phyloP scores from a whole-genome alignment of 108 stramenopile genomes.

The Conticribra guillardii region DNA sequence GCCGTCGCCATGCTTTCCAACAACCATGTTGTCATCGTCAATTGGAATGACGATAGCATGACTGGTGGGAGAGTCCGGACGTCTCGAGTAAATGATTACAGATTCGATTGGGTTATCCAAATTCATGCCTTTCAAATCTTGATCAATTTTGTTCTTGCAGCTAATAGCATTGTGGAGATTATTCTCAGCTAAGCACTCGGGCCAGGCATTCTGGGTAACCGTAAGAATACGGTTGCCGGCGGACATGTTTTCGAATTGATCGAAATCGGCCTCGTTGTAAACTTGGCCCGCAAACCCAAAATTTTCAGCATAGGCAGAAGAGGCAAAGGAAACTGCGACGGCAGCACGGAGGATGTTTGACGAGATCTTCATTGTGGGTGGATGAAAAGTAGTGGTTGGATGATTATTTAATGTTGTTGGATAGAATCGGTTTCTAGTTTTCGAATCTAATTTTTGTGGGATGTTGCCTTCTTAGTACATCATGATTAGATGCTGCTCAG shows the following conservation, averaged over 20 bases:
- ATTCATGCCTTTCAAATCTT: neutral
- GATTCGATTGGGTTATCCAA: neutral
- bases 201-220: neutral
- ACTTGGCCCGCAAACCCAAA: neutral
- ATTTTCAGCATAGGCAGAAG: too few relatives aligned
- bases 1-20: neutral
- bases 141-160: neutral
- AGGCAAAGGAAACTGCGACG: too few relatives aligned
- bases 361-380: too few relatives aligned
- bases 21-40: neutral
- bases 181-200: neutral
- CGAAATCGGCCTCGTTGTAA: neutral
- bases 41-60: neutral
- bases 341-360: too few relatives aligned
- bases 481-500: too few relatives aligned
- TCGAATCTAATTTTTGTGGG: too few relatives aligned
- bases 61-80: neutral
- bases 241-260: neutral
- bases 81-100: neutral
- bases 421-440: too few relatives aligned
- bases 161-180: neutral
- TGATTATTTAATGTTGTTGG: too few relatives aligned
- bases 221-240: neutral
- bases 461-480: too few relatives aligned
- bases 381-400: too few relatives aligned